These are phyloP conservation scores for Mortierella sp. DNA, from an alignment of 371 early-diverging fungal genomes.

Conservation along the genomic window DNA sequence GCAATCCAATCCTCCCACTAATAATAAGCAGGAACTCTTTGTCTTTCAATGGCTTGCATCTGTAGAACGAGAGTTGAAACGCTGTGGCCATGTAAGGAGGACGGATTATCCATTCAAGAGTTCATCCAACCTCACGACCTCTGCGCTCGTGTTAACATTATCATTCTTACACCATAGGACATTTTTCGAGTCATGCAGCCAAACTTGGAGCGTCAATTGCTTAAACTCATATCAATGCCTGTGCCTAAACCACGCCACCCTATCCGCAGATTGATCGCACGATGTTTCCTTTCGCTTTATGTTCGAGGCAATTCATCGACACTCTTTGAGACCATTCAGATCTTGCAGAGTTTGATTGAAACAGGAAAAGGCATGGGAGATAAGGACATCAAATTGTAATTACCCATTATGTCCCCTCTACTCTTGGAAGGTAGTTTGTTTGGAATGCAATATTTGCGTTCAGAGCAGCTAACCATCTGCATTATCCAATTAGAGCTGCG, in stretches of 20 bases:
- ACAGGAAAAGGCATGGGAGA: slow-evolving; percentile 77
- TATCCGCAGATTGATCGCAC: slow-evolving; percentile 80
- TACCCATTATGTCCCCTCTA: background rate
- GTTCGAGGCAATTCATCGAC: slow-evolving; percentile 79
- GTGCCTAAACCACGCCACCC: slow-evolving; percentile 82
- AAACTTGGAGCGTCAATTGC: slow-evolving; percentile 75
- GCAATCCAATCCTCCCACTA: slow-evolving; percentile 58
- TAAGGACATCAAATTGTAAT: slow-evolving; percentile 70
- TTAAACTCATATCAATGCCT: slow-evolving; percentile 73
- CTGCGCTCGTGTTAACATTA: background rate
- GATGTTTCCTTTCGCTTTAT: slow-evolving; percentile 80
- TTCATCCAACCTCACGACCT: background rate
- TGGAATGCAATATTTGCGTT: background rate
- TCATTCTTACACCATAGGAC: slow-evolving; percentile 59
- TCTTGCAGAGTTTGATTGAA: slow-evolving; percentile 72
- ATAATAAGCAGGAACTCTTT: slow-evolving; percentile 69
- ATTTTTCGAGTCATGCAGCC: slow-evolving; percentile 73
- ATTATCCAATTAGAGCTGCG: slow-evolving; percentile 73
- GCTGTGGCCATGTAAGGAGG: slow-evolving; percentile 61
- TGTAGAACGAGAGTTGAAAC: slow-evolving; percentile 77
- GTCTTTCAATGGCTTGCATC: slow-evolving; percentile 85
- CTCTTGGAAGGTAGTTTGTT: background rate
- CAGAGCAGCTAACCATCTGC: background rate
- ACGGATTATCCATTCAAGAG: too few relatives aligned
- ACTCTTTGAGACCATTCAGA: slow-evolving; percentile 83